phyloP scores from a whole-genome alignment of 768 basidiomycete genomes.

The Sistotremastrum suecicum region DNA sequence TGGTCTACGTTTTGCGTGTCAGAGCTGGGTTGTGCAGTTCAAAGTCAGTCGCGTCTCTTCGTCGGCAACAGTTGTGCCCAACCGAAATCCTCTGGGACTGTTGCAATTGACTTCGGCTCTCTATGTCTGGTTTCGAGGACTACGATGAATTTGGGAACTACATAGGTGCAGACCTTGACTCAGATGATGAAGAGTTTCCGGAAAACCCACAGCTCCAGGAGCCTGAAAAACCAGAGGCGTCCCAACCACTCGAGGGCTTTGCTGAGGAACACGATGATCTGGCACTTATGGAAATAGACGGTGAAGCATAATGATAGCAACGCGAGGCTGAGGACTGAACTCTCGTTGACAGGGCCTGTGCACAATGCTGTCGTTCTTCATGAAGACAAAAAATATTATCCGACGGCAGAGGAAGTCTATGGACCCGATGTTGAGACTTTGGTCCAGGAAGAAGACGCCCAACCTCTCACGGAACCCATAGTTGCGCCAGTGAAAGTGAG shows the following conservation, averaged over 20 bases:
- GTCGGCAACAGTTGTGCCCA: neutral
- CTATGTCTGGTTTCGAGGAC: slow-evolving; percentile 53
- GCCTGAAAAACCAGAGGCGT: slow-evolving; percentile 24
- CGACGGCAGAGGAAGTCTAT: slow-evolving; percentile 82
- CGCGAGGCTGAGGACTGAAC: neutral
- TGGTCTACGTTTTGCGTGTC: slow-evolving; percentile 14
- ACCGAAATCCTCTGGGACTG: neutral
- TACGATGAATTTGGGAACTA: slow-evolving; percentile 97
- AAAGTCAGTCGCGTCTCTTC: neutral
- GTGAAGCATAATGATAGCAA: slow-evolving; percentile 22
- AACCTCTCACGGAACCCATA: slow-evolving; percentile 89
- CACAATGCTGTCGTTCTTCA: slow-evolving; percentile 82
- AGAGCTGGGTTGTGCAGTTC: slow-evolving; percentile 6
- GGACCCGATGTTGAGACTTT: slow-evolving; percentile 89
- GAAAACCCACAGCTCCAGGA: slow-evolving; percentile 36
- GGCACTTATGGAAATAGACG: slow-evolving; percentile 78
- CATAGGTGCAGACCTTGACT: slow-evolving; percentile 88
- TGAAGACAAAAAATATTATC: slow-evolving; percentile 98
- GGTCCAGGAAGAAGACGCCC: slow-evolving; percentile 97
- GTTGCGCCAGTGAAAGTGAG: slow-evolving; percentile 90
- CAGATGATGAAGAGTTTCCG: slow-evolving; percentile 53
- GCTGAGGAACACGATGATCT: slow-evolving; percentile 47
- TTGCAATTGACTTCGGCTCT: slow-evolving; percentile 2
- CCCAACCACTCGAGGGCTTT: slow-evolving; percentile 67
- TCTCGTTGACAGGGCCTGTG: slow-evolving; percentile 38